These are phyloP conservation scores for Pseudocercospora pini-densiflorae DNA, from an alignment of 2,329 filamentous ascomycete genomes.

Conservation along the genomic window DNA sequence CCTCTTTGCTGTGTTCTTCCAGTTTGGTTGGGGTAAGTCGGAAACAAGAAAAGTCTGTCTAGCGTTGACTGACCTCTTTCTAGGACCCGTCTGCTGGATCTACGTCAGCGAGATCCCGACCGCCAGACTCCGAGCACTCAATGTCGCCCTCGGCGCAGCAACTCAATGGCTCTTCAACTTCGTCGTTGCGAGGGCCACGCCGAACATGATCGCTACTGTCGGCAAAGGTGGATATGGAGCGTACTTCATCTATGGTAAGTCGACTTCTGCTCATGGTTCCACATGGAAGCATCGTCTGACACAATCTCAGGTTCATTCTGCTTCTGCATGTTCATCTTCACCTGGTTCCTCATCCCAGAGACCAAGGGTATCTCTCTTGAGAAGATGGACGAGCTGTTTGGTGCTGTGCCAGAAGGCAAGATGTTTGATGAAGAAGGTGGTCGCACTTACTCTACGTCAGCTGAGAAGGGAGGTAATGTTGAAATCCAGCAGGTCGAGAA, in stretches of 20 bases:
- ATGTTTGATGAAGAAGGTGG: slow-evolving; percentile 12
- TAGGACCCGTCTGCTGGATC: slow-evolving; percentile 69
- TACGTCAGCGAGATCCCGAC: slow-evolving; percentile 71
- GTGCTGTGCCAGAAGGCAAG: slow-evolving; percentile 44
- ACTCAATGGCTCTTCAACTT: slow-evolving; percentile 73
- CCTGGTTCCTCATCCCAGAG: slow-evolving; percentile 63
- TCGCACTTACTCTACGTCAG: neutral
- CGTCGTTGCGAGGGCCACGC: slow-evolving; percentile 69
- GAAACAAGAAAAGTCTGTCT: neutral
- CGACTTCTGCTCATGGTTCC: slow-evolving; percentile 43
- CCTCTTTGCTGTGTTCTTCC: slow-evolving; percentile 72
- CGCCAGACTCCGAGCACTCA: slow-evolving; percentile 66
- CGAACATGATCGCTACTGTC: slow-evolving; percentile 67
- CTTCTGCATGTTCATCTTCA: slow-evolving; percentile 67
- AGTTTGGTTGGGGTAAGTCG: slow-evolving; percentile 62
- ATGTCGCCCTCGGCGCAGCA: slow-evolving; percentile 69
- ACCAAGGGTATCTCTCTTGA: slow-evolving; percentile 59
- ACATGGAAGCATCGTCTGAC: slow-evolving; percentile 53
- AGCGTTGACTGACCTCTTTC: neutral
- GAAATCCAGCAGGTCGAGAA: slow-evolving; percentile 8
- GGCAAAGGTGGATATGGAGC: slow-evolving; percentile 54
- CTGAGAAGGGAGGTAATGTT: slow-evolving; percentile 2
- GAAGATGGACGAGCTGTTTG: slow-evolving; percentile 39
- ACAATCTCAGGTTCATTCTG: slow-evolving; percentile 72
- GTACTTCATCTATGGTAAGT: slow-evolving; percentile 44